Evolutionary conservation across 768 basidiomycete genomes (phyloP).

Genomic region (Podaxis sp.): DNA sequence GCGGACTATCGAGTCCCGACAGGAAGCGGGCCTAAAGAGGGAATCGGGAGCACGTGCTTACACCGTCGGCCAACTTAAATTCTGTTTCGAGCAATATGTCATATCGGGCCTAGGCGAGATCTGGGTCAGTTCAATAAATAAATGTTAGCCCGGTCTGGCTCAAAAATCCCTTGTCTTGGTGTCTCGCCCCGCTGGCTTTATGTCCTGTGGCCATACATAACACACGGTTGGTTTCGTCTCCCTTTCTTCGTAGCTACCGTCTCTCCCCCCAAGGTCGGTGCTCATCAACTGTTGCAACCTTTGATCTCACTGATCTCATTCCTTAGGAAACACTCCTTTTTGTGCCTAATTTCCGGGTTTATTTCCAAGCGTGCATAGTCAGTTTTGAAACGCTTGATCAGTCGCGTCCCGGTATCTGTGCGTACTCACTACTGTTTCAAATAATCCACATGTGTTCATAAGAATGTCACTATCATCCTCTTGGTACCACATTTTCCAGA

Average conservation of each 20-base stretch:
- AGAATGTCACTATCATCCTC: not conserved
- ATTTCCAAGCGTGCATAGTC: not conserved
- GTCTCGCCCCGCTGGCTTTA: conserved; percentile 5
- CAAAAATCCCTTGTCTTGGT: not conserved
- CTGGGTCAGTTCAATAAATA: conserved; percentile 10
- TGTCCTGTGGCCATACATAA: not conserved
- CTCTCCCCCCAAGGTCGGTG: not conserved
- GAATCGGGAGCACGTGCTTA: not conserved
- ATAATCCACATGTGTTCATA: not conserved
- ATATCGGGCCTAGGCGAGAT: conserved; percentile 15
- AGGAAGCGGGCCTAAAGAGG: not conserved
- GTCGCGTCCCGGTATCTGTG: not conserved
- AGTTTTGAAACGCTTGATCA: conserved; percentile 5
- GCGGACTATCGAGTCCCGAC: no score
- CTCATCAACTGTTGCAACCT: not conserved
- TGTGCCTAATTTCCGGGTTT: not conserved
- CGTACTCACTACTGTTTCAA: conserved; percentile 4
- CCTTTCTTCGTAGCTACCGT: conserved; percentile 1
- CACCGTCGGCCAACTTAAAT: conserved; percentile 3
- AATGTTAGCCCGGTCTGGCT: not conserved
- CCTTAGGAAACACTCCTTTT: conserved; percentile 6
- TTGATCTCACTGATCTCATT: not conserved
- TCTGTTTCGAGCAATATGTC: conserved; percentile 14
- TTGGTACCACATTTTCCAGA: not conserved
- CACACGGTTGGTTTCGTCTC: conserved; percentile 1